Base-by-base conservation (phyloP, 2,329 filamentous ascomycete genomes). In the Penicillium sumatraense region DNA sequence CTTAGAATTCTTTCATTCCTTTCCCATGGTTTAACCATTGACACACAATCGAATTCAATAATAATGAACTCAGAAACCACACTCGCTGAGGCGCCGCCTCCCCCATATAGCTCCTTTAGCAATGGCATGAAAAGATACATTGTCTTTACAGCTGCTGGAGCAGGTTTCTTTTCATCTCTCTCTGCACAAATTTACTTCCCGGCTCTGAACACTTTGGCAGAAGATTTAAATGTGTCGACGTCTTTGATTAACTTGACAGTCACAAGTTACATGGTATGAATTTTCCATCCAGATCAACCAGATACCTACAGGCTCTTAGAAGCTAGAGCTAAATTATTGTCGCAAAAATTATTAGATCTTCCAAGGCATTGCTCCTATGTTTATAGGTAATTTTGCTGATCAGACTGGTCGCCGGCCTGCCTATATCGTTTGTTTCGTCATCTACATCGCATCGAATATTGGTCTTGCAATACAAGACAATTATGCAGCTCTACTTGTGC, bases 321-420 rank as follows among this genome's bases (percentile, higher is more conserved):
- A n/a, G n/a, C n/a, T n/a, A n/a, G n/a, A n/a, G n/a, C n/a, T n/a
- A n/a, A n/a, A n/a, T n/a, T n/a, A 41, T 41, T 14, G 18, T 3
- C 18, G 5, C 21, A 18, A 14, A 10, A n/a, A 61, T 61, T 29
- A 29, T 24, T 29, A 70, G 71, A 76, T 80, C 49, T 71, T 79
- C 16, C 80, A 83, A 69, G 81, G 77, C 3, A 70, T 83, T 35
- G 74, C 77, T 3, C 79, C 79, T 18, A 75, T 76, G 49, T 67
- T 81, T 16, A 70, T 79, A 54, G 78, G 76, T 4, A 74, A 73
- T 33, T 68, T 80, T 29, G 72, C 77, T 5, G 79, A 81, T 57
- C 72, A 69, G 46, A 70, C 71, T 42, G 79, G 79, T 20, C 69
- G 79, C 40, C 70, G 79, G 47, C 76, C 77, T 23, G 76, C 76